Evolutionary conservation across 2,329 filamentous ascomycete species (phyloP).

Genomic region (Aspergillus sergii): DNA sequence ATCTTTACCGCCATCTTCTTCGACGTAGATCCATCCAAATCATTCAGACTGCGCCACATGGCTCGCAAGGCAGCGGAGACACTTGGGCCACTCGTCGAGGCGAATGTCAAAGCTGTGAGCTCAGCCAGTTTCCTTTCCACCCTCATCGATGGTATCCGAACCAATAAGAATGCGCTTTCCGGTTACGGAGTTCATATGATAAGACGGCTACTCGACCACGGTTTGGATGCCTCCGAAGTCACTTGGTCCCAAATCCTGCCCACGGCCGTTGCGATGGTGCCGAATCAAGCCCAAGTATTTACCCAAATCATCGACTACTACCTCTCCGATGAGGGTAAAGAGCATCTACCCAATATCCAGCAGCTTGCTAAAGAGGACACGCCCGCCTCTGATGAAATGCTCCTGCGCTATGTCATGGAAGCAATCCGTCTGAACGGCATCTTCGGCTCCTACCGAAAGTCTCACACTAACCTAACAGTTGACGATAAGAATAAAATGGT

Average conservation of each 20-base stretch:
- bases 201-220: conserved; percentile 65
- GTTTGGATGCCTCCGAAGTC: conserved; percentile 65
- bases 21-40: conserved; percentile 67
- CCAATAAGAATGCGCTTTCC: conserved; percentile 59
- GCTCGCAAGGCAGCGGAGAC: conserved; percentile 60
- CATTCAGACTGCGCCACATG: conserved; percentile 64
- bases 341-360: conserved; percentile 63
- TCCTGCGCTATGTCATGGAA: conserved; percentile 72
- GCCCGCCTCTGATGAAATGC: conserved; percentile 61
- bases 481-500: conserved; percentile 56
- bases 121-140: conserved; percentile 60
- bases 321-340: conserved; percentile 59
- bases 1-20: conserved; percentile 69
- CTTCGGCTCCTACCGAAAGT: conserved; percentile 63
- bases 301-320: conserved; percentile 75
- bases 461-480: conserved; percentile 50
- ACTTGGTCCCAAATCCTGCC: conserved; percentile 72
- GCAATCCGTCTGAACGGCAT: conserved; percentile 69
- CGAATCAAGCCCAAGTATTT: conserved; percentile 72
- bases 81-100: conserved; percentile 64
- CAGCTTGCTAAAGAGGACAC: conserved; percentile 60
- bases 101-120: conserved; percentile 64
- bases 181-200: conserved; percentile 69
- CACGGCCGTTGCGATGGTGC: conserved; percentile 66
- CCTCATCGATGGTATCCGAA: conserved; percentile 49